These are phyloP conservation scores for Furcasterigmium furcatum DNA, from an alignment of 2,329 filamentous ascomycete species.

Conservation along the genomic window DNA sequence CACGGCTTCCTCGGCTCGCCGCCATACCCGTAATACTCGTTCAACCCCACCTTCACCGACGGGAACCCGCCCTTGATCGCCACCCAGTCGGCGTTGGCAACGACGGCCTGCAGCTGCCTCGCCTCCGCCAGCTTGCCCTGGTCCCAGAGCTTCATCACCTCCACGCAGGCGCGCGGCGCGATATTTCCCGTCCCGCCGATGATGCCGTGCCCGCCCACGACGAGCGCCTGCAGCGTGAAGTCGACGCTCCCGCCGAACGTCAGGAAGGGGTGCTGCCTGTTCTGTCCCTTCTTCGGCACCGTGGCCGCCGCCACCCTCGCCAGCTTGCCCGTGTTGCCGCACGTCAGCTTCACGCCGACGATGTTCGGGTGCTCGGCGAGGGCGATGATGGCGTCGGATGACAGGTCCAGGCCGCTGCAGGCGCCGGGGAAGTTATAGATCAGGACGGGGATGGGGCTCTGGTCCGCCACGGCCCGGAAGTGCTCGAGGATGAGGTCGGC, in stretches of 20 bases:
- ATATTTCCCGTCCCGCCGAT: slow-evolving; percentile 72
- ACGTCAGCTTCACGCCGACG: slow-evolving; percentile 66
- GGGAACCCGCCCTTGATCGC: slow-evolving; percentile 68
- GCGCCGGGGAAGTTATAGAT: slow-evolving; percentile 70
- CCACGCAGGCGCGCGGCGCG: slow-evolving; percentile 60
- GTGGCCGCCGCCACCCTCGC: slow-evolving; percentile 60
- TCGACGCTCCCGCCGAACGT: slow-evolving; percentile 72
- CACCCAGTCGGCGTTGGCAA: slow-evolving; percentile 67
- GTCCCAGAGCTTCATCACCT: slow-evolving; percentile 57
- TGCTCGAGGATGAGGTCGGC: slow-evolving; percentile 61
- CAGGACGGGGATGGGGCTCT: slow-evolving; percentile 61
- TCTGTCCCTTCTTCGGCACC: no score
- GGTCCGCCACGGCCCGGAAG: slow-evolving; percentile 62
- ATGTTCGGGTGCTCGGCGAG: slow-evolving; percentile 63
- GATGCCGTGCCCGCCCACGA: slow-evolving; percentile 68
- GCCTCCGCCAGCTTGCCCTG: slow-evolving; percentile 57
- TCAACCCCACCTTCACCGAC: slow-evolving; percentile 63
- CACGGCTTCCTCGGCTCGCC: slow-evolving; percentile 52
- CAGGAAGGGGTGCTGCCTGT: slow-evolving; percentile 49
- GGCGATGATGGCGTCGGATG: slow-evolving; percentile 58
- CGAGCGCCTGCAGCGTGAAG: slow-evolving; percentile 68
- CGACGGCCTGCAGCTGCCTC: slow-evolving; percentile 41
- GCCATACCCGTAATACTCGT: slow-evolving; percentile 62
- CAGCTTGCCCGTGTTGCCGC: slow-evolving; percentile 68
- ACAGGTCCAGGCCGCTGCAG: slow-evolving; percentile 60